These are phyloP conservation scores for Leonotis leonurus DNA, from an alignment of 257 asterid genomes.

Conservation along the genomic window DNA sequence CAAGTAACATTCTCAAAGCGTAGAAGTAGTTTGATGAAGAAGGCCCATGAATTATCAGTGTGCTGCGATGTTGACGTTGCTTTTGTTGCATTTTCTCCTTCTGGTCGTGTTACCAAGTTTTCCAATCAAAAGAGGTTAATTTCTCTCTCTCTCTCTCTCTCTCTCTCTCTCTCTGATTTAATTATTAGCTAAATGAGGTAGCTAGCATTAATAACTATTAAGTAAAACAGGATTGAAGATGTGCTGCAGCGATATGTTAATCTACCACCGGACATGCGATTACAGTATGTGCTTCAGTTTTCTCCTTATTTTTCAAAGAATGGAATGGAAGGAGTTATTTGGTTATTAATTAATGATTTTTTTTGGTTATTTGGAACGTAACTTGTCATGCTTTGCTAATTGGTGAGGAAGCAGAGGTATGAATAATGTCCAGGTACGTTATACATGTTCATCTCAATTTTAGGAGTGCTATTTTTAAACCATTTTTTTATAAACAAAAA, in stretches of 20 bases:
- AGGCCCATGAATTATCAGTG: conserved; percentile 33
- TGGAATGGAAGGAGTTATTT: too few relatives aligned
- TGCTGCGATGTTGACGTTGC: conserved; percentile 48
- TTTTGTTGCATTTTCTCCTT: conserved; percentile 46
- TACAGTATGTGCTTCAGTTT: conserved; percentile 26
- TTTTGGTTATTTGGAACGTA: not conserved
- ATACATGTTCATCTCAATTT: not conserved
- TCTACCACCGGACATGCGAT: conserved; percentile 38
- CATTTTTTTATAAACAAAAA: too few relatives aligned
- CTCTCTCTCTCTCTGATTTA: not conserved
- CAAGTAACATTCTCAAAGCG: conserved; percentile 68
- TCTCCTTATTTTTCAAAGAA: not conserved
- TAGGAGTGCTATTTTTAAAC: too few relatives aligned
- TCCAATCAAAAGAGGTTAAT: conserved; percentile 33
- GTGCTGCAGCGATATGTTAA: conserved; percentile 33
- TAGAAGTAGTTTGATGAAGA: conserved; percentile 45
- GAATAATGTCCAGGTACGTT: conserved; percentile 45
- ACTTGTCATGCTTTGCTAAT: not conserved
- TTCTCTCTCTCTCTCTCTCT: not conserved
- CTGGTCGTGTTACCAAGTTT: conserved; percentile 47
- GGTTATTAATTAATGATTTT: not conserved
- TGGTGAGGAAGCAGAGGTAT: conserved; percentile 28
- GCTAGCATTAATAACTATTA: too few relatives aligned
- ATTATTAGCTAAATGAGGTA: too few relatives aligned
- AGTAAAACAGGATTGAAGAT: conserved; percentile 40